Percentiles rank a stretch among this genome's conserved stretches.
Evolutionary conservation across 305 asterid species (phyloP).

Genomic region (Andrographis paniculata): DNA sequence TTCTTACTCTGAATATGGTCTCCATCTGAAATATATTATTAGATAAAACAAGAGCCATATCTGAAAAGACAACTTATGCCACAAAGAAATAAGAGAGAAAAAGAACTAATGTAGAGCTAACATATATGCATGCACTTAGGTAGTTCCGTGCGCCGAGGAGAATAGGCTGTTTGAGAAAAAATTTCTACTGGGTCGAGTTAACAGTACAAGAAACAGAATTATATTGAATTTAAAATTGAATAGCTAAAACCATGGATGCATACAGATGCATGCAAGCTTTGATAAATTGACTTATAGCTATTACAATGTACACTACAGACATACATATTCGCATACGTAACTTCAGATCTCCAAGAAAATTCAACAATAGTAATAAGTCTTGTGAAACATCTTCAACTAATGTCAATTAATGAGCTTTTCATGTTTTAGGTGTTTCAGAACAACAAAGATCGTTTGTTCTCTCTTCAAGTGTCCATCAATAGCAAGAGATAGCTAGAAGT

Average conservation of each 20-base stretch:
- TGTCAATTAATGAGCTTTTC: too few species aligned
- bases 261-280: background rate
- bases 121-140: slow-evolving; percentile 4
- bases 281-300: background rate
- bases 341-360: background rate
- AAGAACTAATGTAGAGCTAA: slow-evolving; percentile 2
- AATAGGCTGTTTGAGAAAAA: background rate
- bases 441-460: too few species aligned
- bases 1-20: too few species aligned
- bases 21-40: background rate
- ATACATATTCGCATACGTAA: background rate
- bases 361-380: too few species aligned
- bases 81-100: background rate
- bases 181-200: background rate
- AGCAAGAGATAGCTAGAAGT: too few species aligned
- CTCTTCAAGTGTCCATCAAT: too few species aligned
- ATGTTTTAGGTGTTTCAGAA: too few species aligned
- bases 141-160: slow-evolving; percentile 3
- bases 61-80: background rate
- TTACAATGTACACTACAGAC: background rate
- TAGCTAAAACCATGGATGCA: too few species aligned
- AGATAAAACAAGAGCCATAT: background rate
- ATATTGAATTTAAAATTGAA: background rate
- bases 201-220: too few species aligned
- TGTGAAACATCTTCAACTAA: too few species aligned